phyloP scores from a whole-genome alignment of 2,329 filamentous ascomycete genomes.

The Sclerotinia borealis region DNA sequence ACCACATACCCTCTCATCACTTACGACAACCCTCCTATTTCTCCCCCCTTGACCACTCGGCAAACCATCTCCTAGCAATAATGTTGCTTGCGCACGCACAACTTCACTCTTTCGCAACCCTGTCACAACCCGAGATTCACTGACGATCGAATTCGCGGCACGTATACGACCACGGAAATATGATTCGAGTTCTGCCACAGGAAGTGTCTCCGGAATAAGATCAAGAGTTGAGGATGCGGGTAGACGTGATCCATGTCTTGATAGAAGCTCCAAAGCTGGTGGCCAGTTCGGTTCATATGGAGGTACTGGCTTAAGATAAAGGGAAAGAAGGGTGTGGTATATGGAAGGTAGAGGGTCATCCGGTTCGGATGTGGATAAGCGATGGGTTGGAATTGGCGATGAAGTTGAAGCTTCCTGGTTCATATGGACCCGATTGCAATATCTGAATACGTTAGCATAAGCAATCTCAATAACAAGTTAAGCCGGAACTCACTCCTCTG shows the following conservation, averaged over 20 bases:
- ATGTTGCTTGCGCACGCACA: constrained; percentile 65
- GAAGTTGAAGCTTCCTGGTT: constrained; percentile 42
- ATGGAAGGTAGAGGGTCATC: constrained; percentile 64
- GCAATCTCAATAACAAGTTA: neutral
- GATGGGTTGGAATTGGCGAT: constrained; percentile 32
- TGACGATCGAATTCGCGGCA: constrained; percentile 73
- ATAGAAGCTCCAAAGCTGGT: constrained; percentile 81
- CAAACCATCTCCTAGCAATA: constrained; percentile 67
- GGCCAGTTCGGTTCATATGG: constrained; percentile 66
- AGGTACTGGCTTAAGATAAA: constrained; percentile 78
- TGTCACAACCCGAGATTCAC: constrained; percentile 71
- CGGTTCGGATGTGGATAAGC: constrained; percentile 38
- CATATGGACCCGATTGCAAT: constrained; percentile 83
- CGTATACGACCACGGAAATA: constrained; percentile 93
- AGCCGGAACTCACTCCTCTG: constrained; percentile 68
- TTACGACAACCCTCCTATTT: constrained; percentile 69
- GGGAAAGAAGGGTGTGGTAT: constrained; percentile 82
- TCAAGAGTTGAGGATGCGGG: constrained; percentile 81
- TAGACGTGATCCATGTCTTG: constrained; percentile 83
- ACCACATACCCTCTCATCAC: constrained; percentile 82
- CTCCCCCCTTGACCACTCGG: constrained; percentile 47
- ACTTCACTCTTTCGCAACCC: constrained; percentile 73
- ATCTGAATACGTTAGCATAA: constrained; percentile 41
- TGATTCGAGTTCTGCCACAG: constrained; percentile 71
- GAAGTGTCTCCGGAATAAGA: constrained; percentile 75